These are phyloP conservation scores for Tricholomella constricta DNA, from an alignment of 768 basidiomycete species.

Conservation along the genomic window DNA sequence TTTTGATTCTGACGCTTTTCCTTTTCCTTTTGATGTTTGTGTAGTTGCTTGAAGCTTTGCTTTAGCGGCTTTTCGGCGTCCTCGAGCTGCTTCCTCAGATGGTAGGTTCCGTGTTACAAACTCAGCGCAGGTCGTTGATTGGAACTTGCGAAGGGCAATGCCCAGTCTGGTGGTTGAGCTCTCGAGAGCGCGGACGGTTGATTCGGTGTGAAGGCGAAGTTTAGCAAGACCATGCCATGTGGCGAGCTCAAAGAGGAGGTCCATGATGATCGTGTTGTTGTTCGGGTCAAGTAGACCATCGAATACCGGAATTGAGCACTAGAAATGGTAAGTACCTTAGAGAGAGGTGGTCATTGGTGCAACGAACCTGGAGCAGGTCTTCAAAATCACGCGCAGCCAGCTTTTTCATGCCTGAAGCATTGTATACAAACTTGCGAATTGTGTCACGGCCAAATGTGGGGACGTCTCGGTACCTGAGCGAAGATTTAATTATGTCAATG, in stretches of 20 bases:
- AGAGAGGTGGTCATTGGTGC: no score
- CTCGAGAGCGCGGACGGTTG: no score
- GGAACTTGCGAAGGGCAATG: background rate
- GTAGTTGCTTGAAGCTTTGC: no score
- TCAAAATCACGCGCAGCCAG: conserved; percentile 40
- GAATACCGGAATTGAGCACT: no score
- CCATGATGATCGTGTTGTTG: no score
- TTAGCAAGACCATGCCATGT: no score
- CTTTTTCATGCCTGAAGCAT: conserved; percentile 35
- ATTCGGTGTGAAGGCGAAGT: no score
- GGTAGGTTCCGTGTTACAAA: background rate
- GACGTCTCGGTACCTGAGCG: conserved; percentile 29
- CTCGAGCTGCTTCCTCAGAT: background rate
- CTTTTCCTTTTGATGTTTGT: no score
- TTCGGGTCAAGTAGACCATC: no score
- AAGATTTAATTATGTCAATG: background rate
- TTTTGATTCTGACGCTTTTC: no score
- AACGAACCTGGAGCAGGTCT: conserved; percentile 36
- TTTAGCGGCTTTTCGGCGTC: background rate
- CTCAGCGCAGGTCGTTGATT: background rate
- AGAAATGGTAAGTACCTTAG: no score
- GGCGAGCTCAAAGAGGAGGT: no score
- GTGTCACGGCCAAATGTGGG: conserved; percentile 33
- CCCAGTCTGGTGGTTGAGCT: background rate
- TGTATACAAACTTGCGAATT: conserved; percentile 30